Percentiles rank a stretch among this genome's conserved stretches.
These are phyloP conservation scores for Aegilops speltoides DNA, from an alignment of 176 grass and related monocot species.

Conservation along the genomic window DNA sequence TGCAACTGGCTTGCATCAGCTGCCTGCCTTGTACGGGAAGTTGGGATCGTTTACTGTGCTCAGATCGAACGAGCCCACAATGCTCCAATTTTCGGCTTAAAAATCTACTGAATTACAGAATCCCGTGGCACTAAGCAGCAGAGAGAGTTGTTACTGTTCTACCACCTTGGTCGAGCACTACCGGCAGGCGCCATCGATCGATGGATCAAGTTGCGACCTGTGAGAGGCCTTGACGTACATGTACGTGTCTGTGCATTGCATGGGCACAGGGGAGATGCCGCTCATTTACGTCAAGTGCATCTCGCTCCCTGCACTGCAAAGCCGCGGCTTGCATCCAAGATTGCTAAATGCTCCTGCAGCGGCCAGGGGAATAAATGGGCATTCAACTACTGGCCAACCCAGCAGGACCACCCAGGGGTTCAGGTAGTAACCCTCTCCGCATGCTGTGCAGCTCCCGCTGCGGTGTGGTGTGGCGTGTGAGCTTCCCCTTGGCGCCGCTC, in stretches of 20 bases:
- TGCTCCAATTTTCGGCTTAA: too few species aligned
- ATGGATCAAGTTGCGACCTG: neutral
- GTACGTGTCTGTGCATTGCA: constrained; percentile 9
- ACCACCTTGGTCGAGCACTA: neutral
- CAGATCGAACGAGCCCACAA: too few species aligned
- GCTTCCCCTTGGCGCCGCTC: neutral
- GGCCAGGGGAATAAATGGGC: constrained; percentile 47
- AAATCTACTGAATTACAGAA: too few species aligned
- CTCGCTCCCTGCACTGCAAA: constrained; percentile 2
- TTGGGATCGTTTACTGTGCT: too few species aligned
- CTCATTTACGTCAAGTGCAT: neutral
- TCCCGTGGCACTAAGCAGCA: too few species aligned
- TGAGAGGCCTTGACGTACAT: neutral
- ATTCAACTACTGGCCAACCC: constrained; percentile 44
- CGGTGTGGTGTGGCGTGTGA: neutral
- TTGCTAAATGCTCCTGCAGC: constrained; percentile 19
- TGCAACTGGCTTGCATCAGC: neutral
- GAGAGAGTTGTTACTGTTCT: too few species aligned
- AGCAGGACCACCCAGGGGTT: constrained; percentile 1
- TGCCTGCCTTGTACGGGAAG: neutral
- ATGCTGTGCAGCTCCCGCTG: neutral
- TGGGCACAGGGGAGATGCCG: constrained; percentile 20
- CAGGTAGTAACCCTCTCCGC: neutral
- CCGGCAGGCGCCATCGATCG: neutral
- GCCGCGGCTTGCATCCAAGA: constrained; percentile 26